These are phyloP conservation scores for Penicillium sp. DNA, from an alignment of 2,329 filamentous ascomycete species.

Conservation along the genomic window DNA sequence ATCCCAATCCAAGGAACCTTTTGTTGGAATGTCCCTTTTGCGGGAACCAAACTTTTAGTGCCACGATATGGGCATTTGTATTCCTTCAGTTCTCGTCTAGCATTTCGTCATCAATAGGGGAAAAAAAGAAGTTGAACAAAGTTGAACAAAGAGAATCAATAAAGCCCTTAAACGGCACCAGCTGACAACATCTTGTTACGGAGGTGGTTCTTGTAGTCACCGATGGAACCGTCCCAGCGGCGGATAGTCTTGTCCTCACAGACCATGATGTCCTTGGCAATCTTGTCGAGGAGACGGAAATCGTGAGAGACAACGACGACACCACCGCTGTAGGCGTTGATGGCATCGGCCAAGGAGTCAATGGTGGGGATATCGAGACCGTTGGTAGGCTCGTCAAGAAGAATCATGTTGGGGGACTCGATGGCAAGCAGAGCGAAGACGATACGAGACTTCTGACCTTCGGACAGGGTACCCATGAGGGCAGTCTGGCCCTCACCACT, in stretches of 20 bases:
- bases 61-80: slow-evolving; percentile 19
- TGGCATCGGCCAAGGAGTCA: slow-evolving; percentile 94
- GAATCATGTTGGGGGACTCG: slow-evolving; percentile 93
- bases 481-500: slow-evolving; percentile 92
- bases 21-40: slow-evolving; percentile 5
- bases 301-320: slow-evolving; percentile 98
- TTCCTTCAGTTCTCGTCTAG: slow-evolving; percentile 34
- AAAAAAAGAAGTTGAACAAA: slow-evolving; percentile 16
- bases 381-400: slow-evolving; percentile 98
- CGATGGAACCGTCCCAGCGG: slow-evolving; percentile 84
- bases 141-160: slow-evolving; percentile 12
- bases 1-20: slow-evolving; percentile 13
- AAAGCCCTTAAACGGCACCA: slow-evolving; percentile 71
- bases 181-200: slow-evolving; percentile 96
- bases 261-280: slow-evolving; percentile 98
- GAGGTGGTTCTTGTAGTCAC: slow-evolving; percentile 96
- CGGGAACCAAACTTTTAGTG: slow-evolving; percentile 21
- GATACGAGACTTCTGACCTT: slow-evolving; percentile 97
- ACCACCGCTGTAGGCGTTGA: slow-evolving; percentile 94
- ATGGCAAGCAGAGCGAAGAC: slow-evolving; percentile 96
- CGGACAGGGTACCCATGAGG: slow-evolving; percentile 95
- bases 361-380: slow-evolving; percentile 98
- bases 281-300: slow-evolving; percentile 98
- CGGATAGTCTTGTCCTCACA: slow-evolving; percentile 97
- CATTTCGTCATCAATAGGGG: slow-evolving; percentile 36